phyloP scores from a whole-genome alignment of 2,329 filamentous ascomycete genomes.

The Fusarium begoniae region DNA sequence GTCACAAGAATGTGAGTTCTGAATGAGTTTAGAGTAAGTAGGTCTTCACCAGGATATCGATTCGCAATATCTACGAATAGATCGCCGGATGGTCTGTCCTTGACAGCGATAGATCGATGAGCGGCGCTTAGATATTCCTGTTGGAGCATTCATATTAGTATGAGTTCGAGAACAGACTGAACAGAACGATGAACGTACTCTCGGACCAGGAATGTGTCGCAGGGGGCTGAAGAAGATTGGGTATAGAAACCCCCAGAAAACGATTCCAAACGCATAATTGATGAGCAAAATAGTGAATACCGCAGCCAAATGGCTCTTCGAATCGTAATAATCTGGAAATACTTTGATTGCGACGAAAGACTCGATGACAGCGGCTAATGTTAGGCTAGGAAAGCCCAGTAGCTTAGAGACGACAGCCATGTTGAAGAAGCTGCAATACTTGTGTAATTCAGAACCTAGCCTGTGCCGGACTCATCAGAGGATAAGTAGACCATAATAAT shows the following conservation, averaged over 20 bases:
- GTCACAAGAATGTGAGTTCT: constrained; percentile 33
- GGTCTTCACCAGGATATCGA: constrained; percentile 37
- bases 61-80: constrained; percentile 39
- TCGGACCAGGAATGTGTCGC: constrained; percentile 34
- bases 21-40: constrained; percentile 32
- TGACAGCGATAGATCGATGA: constrained; percentile 31
- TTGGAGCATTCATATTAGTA: background rate
- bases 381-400: constrained; percentile 23
- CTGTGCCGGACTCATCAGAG: background rate
- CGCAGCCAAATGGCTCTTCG: constrained; percentile 20
- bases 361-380: constrained; percentile 36
- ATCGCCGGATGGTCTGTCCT: constrained; percentile 35
- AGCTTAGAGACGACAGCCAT: constrained; percentile 29
- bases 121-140: constrained; percentile 33
- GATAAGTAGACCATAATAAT: background rate
- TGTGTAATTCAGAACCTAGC: background rate
- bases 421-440: background rate
- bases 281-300: constrained; percentile 10
- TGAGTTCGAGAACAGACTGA: background rate
- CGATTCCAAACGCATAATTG: constrained; percentile 34
- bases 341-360: constrained; percentile 42
- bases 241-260: constrained; percentile 34
- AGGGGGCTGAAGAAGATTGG: constrained; percentile 37
- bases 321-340: constrained; percentile 31
- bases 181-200: background rate